Evolutionary conservation across 768 basidiomycete species (phyloP), one percentile per base, ranked within the genome.

Genomic region (Calvatia gigantea): DNA sequence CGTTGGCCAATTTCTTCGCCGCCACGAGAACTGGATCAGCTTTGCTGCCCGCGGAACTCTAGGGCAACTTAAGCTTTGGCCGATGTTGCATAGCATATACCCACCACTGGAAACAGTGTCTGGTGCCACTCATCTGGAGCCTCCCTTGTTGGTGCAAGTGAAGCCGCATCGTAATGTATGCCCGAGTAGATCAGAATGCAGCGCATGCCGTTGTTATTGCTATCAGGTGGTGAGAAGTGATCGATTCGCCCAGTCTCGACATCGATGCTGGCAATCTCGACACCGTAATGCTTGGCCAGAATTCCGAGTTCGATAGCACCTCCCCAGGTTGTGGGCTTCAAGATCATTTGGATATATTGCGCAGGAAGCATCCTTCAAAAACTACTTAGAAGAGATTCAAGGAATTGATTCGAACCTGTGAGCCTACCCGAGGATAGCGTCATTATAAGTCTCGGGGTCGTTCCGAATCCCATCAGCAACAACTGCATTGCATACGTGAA

Each of bases 161-260:
- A 86, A 4, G 88, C 83, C 7, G 91, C 91, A 68, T 99, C 96
- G 69, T 99, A 99, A 68, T 98, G 95, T 43, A 98, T 97, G 2
- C 96, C 96, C 0, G 91, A 93, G 72, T 98, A 98, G 3, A 98
- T 77, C n/a, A 98, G 65, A 12, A 97, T 68, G 55, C 85, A 87
- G 17, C 87, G 78, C 68, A 67, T 78, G 23, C 67, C 69, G 25
- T 57, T 59, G 28, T 62, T 69, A 57, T 72, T 68, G 9, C 66
- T 72, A 11, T 75, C 71, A 25, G 75, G 73, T 45, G 89, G 81
- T 1, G 83, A 74, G 65, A 95, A 96, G 19, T 79, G 80, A 71
- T 98, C 94, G 57, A 94, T 81, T 15, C 95, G 82, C 0, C 95
- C 95, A 0, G 91, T 91, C 69, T 95, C 91, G 58, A 98, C 90